A percentile compares a stretch with the other conserved stretches of the same genome.
phyloP scores from a whole-genome alignment of 1,284 basidiomycete species.

The Ceratobasidium sp. region DNA sequence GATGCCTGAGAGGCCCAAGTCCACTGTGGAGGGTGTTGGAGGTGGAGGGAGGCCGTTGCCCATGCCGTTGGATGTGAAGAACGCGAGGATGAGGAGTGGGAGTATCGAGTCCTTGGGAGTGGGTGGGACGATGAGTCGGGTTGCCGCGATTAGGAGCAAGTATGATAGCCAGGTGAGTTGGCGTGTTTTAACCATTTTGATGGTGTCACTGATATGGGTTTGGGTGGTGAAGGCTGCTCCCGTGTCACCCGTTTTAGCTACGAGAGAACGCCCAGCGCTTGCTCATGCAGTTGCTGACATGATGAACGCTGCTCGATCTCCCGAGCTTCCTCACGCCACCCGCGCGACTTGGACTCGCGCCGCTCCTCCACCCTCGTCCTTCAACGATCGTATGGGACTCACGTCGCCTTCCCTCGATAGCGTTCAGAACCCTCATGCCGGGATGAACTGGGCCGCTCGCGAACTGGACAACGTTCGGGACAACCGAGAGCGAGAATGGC shows the following conservation, averaged over 20 bases:
- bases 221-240: constrained; percentile 54
- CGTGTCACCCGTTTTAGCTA: constrained; percentile 59
- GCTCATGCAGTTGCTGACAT: constrained; percentile 71
- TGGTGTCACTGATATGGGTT: not conserved
- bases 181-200: not conserved
- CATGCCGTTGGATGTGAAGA: constrained; percentile 3
- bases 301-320: constrained; percentile 29
- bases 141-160: constrained; percentile 72
- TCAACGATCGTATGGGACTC: not conserved
- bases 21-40: constrained; percentile 7
- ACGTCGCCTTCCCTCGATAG: constrained; percentile 24
- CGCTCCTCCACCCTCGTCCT: constrained; percentile 3
- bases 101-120: constrained; percentile 64
- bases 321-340: not conserved
- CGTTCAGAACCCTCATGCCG: constrained; percentile 45
- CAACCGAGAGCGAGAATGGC: constrained; percentile 63
- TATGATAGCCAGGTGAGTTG: constrained; percentile 55
- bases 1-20: constrained; percentile 26
- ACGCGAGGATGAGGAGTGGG: constrained; percentile 20
- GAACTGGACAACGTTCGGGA: constrained; percentile 55
- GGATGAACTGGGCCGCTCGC: constrained; percentile 58
- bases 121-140: constrained; percentile 61
- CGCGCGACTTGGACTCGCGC: constrained; percentile 10
- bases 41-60: constrained; percentile 21
- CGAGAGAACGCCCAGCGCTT: constrained; percentile 69